Conservation (phyloP, 1,284 basidiomycete species). For the Leccinum insigne region DNA sequence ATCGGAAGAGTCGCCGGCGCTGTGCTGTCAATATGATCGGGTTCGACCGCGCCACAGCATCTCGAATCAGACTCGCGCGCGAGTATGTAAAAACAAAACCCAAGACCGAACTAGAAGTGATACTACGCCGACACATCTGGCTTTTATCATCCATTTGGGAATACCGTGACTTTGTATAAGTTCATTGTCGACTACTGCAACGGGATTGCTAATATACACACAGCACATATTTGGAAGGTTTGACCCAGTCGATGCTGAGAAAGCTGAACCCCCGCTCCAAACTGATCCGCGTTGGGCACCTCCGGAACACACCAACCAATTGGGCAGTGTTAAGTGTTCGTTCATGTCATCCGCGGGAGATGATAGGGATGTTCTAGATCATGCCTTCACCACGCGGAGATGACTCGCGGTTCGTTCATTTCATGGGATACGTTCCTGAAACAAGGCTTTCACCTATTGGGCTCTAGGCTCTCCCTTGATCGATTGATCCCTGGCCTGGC, state of each 20-base stretch:
- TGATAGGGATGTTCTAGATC: constrained; percentile 2
- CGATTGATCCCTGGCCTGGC: not conserved
- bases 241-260: constrained; percentile 1
- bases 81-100: constrained; percentile 7
- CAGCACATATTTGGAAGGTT: constrained; percentile 17
- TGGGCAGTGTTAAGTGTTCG: constrained; percentile 3
- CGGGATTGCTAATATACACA: constrained; percentile 11
- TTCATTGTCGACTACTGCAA: constrained; percentile 5
- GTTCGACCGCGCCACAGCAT: constrained; percentile 6
- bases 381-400: constrained; percentile 13
- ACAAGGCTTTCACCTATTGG: constrained; percentile 1
- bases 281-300: constrained; percentile 11
- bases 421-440: constrained; percentile 2
- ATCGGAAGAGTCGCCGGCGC: not conserved
- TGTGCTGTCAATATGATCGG: not conserved
- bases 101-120: not conserved
- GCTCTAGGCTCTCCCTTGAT: not conserved
- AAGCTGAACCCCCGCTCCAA: constrained; percentile 6
- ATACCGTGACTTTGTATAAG: constrained; percentile 4
- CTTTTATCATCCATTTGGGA: constrained; percentile 14
- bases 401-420: constrained; percentile 8
- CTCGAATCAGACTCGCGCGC: not conserved
- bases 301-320: constrained; percentile 1
- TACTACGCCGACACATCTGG: not conserved
- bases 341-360: constrained; percentile 3